Percentiles rank a stretch among this genome's conserved stretches.
Evolutionary conservation across 441 rosid species (phyloP).

Genomic region (Erodium moschatum): DNA sequence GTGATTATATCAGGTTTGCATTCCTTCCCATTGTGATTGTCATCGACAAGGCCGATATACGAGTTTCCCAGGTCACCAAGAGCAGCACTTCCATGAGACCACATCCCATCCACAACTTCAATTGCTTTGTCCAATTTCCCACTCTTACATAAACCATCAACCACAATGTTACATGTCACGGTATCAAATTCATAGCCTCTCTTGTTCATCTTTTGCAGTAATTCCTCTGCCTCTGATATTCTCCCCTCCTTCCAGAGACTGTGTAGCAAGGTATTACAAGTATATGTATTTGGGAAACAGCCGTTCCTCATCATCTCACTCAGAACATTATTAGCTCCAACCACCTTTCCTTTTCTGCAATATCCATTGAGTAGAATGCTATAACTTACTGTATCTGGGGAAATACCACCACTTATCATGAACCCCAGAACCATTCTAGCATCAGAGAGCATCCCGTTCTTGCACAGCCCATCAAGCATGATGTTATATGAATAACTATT

Average conservation of each 20-base stretch:
- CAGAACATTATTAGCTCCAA: constrained; percentile 51
- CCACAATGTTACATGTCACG: constrained; percentile 81
- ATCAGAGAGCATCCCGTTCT: constrained; percentile 67
- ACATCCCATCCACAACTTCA: constrained; percentile 68
- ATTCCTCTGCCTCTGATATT: constrained; percentile 76
- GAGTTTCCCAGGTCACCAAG: constrained; percentile 75
- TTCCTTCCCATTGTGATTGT: constrained; percentile 41
- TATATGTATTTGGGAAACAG: constrained; percentile 62
- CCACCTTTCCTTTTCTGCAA: constrained; percentile 51
- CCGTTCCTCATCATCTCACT: constrained; percentile 61
- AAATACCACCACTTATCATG: constrained; percentile 51
- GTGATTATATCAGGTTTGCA: constrained; percentile 69
- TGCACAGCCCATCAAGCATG: constrained; percentile 73
- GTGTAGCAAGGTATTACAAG: constrained; percentile 76
- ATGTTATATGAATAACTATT: constrained; percentile 63
- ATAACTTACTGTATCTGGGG: constrained; percentile 65
- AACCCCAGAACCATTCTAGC: constrained; percentile 48
- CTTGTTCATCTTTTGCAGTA: constrained; percentile 76
- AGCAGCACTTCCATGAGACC: constrained; percentile 82
- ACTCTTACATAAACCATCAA: constrained; percentile 67
- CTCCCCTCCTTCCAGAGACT: constrained; percentile 69
- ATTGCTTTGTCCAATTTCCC: constrained; percentile 80
- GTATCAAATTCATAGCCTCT: constrained; percentile 63
- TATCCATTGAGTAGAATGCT: constrained; percentile 71
- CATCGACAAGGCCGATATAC: constrained; percentile 59